phyloP scores from a whole-genome alignment of 2,329 filamentous ascomycete genomes.

The Fusarium nanum region DNA sequence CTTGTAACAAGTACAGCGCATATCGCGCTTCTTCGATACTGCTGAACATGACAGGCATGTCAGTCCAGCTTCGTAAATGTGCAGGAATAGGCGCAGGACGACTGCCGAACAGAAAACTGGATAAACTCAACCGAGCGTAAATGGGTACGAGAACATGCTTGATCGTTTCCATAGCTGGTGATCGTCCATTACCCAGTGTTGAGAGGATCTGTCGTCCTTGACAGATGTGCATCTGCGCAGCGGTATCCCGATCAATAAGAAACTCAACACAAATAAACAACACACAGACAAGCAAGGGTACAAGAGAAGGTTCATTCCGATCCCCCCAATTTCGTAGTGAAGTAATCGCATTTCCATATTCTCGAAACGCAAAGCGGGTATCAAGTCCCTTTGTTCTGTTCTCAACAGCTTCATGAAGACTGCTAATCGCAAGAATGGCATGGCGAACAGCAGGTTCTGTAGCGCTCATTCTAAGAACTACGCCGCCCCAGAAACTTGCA shows the following conservation, averaged over 20 bases:
- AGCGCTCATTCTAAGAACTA: slow-evolving; percentile 60
- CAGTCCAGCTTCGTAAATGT: slow-evolving; percentile 48
- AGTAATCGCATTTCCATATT: slow-evolving; percentile 63
- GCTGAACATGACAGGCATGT: slow-evolving; percentile 52
- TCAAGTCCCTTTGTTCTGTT: slow-evolving; percentile 36
- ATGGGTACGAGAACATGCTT: slow-evolving; percentile 57
- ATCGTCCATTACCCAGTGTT: slow-evolving; percentile 46
- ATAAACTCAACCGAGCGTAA: slow-evolving; percentile 57
- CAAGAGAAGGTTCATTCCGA: slow-evolving; percentile 46
- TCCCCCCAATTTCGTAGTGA: slow-evolving; percentile 54
- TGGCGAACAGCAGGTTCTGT: slow-evolving; percentile 61
- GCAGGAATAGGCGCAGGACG: slow-evolving; percentile 53
- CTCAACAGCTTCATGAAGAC: slow-evolving; percentile 56
- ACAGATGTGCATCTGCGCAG: slow-evolving; percentile 58
- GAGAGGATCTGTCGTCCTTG: slow-evolving; percentile 58
- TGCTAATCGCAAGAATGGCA: slow-evolving; percentile 62
- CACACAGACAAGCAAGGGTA: slow-evolving; percentile 59
- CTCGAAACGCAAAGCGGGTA: slow-evolving; percentile 42
- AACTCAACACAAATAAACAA: slow-evolving; percentile 67
- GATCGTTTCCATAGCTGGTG: slow-evolving; percentile 53
- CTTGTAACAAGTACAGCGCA: slow-evolving; percentile 54
- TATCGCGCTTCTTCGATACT: slow-evolving; percentile 49
- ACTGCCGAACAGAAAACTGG: slow-evolving; percentile 56
- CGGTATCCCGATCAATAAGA: slow-evolving; percentile 61
- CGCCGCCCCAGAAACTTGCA: slow-evolving; percentile 56